Percentiles rank a stretch among this genome's conserved stretches.
Conservation (phyloP, 306 rosid genomes). For the Abrus pulchellus region DNA sequence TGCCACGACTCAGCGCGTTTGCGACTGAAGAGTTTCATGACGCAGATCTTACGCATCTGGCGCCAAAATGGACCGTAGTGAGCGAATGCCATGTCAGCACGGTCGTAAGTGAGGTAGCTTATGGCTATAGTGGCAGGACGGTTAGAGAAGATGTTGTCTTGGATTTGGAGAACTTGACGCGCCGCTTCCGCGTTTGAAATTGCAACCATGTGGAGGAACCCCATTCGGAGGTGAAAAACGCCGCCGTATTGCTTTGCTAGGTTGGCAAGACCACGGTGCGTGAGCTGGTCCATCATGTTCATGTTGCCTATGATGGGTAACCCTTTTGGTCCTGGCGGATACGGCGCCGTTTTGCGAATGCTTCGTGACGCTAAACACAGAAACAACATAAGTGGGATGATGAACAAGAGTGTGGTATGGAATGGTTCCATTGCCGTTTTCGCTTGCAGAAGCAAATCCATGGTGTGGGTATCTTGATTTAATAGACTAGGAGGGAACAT, state of each 20-base stretch:
- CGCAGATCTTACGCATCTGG: slow-evolving; percentile 84
- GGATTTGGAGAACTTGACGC: slow-evolving; percentile 72
- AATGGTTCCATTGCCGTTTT: slow-evolving; percentile 45
- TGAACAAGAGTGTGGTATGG: slow-evolving; percentile 24
- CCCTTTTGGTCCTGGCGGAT: slow-evolving; percentile 83
- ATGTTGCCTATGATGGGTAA: slow-evolving; percentile 78
- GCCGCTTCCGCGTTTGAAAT: slow-evolving; percentile 71
- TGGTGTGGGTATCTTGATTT: slow-evolving; percentile 5
- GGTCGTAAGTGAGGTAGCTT: slow-evolving; percentile 73
- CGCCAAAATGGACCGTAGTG: slow-evolving; percentile 93
- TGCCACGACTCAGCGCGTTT: slow-evolving; percentile 77
- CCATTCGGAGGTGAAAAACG: slow-evolving; percentile 71
- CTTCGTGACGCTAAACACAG: slow-evolving; percentile 28
- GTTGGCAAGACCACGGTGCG: slow-evolving; percentile 76
- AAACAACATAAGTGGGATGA: slow-evolving; percentile 45
- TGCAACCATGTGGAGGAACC: slow-evolving; percentile 73
- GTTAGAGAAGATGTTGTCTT: slow-evolving; percentile 77
- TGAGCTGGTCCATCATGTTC: slow-evolving; percentile 71
- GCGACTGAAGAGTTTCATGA: slow-evolving; percentile 78
- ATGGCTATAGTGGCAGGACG: slow-evolving; percentile 82
- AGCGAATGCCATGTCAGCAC: slow-evolving; percentile 90
- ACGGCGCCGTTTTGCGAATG: slow-evolving; percentile 47
- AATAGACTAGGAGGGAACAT: neutral
- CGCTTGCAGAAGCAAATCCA: slow-evolving; percentile 52
- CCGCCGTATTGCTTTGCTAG: slow-evolving; percentile 76